Evolutionary conservation across 768 basidiomycete species (phyloP).

Genomic region (Filobasidium floriforme): DNA sequence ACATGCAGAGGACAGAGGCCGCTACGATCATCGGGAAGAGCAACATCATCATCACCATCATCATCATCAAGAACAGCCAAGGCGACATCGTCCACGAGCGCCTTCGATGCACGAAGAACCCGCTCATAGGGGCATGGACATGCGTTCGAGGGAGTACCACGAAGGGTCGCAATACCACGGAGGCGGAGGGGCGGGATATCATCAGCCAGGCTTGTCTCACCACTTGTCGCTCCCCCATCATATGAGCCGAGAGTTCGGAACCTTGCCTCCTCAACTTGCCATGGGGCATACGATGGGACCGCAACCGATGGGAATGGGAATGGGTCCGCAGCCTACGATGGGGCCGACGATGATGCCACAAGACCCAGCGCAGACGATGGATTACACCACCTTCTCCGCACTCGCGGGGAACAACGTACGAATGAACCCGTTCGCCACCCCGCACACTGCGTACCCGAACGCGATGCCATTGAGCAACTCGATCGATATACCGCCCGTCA

Average conservation of each 20-base stretch:
- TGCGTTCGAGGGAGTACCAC: background rate
- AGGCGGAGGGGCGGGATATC: background rate
- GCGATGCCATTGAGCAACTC: constrained; percentile 23
- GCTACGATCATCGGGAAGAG: too few relatives aligned
- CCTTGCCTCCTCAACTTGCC: background rate
- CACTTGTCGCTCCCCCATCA: background rate
- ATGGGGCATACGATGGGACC: background rate
- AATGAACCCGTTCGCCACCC: constrained; percentile 21
- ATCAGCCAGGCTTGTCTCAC: background rate
- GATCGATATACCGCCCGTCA: constrained; percentile 16
- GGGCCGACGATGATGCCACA: background rate
- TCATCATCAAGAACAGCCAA: constrained; percentile 4
- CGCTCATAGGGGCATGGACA: background rate
- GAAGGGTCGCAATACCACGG: background rate
- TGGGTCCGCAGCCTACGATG: background rate
- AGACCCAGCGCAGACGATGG: constrained; percentile 6
- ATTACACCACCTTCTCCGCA: constrained; percentile 20
- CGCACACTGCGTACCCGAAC: constrained; percentile 22
- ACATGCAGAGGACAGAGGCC: too few relatives aligned
- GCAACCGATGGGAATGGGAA: background rate
- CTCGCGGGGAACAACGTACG: constrained; percentile 19
- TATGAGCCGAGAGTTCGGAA: background rate
- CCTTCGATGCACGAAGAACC: background rate
- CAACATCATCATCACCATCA: constrained; percentile 3
- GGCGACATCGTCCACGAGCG: background rate